These are phyloP conservation scores for Yamadazyma siamensis DNA, from an alignment of 1,139 yeast species.

Conservation along the genomic window DNA sequence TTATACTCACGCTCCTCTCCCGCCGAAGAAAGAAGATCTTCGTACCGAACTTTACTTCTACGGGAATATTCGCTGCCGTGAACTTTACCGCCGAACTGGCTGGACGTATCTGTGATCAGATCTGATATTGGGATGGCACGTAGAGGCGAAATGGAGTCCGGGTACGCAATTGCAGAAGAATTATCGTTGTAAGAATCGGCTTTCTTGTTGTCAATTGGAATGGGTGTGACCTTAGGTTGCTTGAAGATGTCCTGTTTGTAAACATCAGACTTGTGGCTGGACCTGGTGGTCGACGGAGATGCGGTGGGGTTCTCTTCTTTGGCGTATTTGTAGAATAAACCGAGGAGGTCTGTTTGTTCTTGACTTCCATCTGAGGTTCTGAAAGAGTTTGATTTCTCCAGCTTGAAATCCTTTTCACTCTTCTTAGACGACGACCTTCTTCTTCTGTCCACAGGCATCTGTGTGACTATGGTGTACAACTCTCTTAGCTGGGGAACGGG, in stretches of 20 bases:
- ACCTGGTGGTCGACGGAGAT: background rate
- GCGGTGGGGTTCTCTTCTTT: slow-evolving; percentile 27
- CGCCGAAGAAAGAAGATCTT: slow-evolving; percentile 13
- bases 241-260: too few species aligned
- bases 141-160: slow-evolving; percentile 18
- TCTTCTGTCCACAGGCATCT: slow-evolving; percentile 13
- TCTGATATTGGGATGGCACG: slow-evolving; percentile 7
- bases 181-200: too few species aligned
- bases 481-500: slow-evolving; percentile 52
- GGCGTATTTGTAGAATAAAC: slow-evolving; percentile 41
- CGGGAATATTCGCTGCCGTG: too few species aligned
- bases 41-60: too few species aligned
- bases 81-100: background rate
- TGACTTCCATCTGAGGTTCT: slow-evolving; percentile 10
- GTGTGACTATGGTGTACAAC: slow-evolving; percentile 35
- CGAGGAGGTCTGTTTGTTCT: slow-evolving; percentile 35
- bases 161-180: too few species aligned
- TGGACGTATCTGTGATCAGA: background rate
- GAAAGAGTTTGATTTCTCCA: background rate
- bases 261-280: too few species aligned
- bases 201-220: background rate
- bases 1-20: slow-evolving; percentile 56
- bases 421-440: slow-evolving; percentile 24
- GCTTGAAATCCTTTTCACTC: slow-evolving; percentile 15
- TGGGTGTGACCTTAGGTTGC: background rate